These are phyloP conservation scores for Nakazawaea wickerhamii DNA, from an alignment of 805 yeast species.

Conservation along the genomic window DNA sequence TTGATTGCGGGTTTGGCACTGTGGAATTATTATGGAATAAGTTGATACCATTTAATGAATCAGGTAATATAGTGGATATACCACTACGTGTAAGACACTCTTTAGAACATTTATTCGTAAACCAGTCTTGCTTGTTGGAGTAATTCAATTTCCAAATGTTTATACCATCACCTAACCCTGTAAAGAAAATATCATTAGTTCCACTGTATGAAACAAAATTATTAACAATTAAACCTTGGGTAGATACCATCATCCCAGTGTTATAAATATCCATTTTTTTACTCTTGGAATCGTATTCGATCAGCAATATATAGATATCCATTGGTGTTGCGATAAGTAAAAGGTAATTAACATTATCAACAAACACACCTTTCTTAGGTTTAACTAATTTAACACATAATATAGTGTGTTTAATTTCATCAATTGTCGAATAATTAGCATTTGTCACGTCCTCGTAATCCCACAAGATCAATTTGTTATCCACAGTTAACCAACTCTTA, in stretches of 20 bases:
- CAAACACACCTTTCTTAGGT: conserved; percentile 79
- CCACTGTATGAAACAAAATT: conserved; percentile 51
- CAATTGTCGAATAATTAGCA: conserved; percentile 68
- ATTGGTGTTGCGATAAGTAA: conserved; percentile 75
- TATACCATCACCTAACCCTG: conserved; percentile 71
- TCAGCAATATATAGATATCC: conserved; percentile 72
- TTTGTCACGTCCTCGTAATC: conserved; percentile 43
- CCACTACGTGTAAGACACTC: conserved; percentile 74
- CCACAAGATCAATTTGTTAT: conserved; percentile 82
- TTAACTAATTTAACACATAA: conserved; percentile 69
- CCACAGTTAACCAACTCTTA: conserved; percentile 83
- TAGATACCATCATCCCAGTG: conserved; percentile 75
- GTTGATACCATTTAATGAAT: conserved; percentile 16
- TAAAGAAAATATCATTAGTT: conserved; percentile 78
- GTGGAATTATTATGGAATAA: conserved; percentile 14
- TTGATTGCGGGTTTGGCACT: conserved; percentile 10
- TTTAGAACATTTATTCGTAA: conserved; percentile 75
- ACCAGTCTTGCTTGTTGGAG: conserved; percentile 80
- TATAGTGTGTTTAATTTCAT: conserved; percentile 74
- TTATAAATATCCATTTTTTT: conserved; percentile 65
- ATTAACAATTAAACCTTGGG: conserved; percentile 71
- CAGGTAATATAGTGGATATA: conserved; percentile 46
- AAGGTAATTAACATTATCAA: conserved; percentile 67
- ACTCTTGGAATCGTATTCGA: conserved; percentile 42
- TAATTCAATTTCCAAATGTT: conserved; percentile 87